These are phyloP conservation scores for Tetratostichococcus sp. DNA, from an alignment of 139 green algal species.

Conservation along the genomic window DNA sequence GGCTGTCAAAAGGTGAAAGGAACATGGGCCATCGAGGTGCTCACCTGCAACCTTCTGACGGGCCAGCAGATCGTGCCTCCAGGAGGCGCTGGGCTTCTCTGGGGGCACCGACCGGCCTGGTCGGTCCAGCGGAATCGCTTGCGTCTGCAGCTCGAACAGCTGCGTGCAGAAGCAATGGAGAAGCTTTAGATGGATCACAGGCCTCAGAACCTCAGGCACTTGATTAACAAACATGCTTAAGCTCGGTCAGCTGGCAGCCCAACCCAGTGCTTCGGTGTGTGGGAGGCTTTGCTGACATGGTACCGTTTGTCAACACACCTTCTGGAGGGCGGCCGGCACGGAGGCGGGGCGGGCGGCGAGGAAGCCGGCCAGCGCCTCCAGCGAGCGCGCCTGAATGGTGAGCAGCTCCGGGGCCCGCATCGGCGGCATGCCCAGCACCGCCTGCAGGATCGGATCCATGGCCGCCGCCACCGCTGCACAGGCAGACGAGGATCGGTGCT, in stretches of 20 bases:
- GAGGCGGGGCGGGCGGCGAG: conserved; percentile 14
- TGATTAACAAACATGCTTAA: too few relatives aligned
- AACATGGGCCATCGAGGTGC: too few relatives aligned
- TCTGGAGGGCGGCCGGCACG: conserved; percentile 7
- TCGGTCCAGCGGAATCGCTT: neutral
- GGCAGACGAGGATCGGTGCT: too few relatives aligned
- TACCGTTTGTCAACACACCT: conserved; percentile 13
- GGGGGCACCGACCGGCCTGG: neutral
- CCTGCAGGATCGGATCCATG: conserved; percentile 38
- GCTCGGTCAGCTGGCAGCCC: too few relatives aligned
- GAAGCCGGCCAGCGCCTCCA: conserved; percentile 35
- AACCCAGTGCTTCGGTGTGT: too few relatives aligned
- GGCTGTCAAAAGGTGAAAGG: too few relatives aligned
- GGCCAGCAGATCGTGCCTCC: neutral
- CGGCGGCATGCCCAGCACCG: conserved; percentile 22
- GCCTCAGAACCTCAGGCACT: too few relatives aligned
- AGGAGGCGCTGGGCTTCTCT: neutral
- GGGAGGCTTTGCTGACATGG: too few relatives aligned
- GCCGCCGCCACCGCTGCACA: conserved; percentile 8
- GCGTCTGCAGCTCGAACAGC: neutral
- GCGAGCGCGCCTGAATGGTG: conserved; percentile 14
- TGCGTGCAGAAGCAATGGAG: too few relatives aligned
- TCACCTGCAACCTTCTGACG: neutral
- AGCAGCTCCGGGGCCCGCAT: conserved; percentile 28
- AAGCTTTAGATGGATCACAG: too few relatives aligned